phyloP scores from a whole-genome alignment of 2,329 filamentous ascomycete genomes.

The Phoma sp. region DNA sequence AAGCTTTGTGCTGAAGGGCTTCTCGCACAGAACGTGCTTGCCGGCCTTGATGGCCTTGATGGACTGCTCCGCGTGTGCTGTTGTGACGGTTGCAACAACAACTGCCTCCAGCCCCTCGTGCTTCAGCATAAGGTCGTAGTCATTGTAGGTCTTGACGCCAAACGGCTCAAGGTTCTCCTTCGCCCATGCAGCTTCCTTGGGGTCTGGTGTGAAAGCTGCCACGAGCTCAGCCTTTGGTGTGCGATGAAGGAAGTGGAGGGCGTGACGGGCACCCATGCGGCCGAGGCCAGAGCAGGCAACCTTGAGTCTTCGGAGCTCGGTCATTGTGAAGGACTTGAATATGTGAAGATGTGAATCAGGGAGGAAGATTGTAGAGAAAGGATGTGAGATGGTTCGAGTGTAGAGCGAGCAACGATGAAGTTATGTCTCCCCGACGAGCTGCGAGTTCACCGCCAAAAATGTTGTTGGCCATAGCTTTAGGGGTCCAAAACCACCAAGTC shows the following conservation, averaged over 20 bases:
- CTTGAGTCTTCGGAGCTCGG: constrained; percentile 51
- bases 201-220: constrained; percentile 56
- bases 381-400: constrained; percentile 1
- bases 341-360: too few relatives aligned
- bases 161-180: constrained; percentile 58
- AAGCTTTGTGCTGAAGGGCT: constrained; percentile 65
- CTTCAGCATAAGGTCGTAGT: constrained; percentile 65
- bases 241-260: constrained; percentile 56
- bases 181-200: constrained; percentile 57
- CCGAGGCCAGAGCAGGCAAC: constrained; percentile 57
- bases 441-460: constrained; percentile 3
- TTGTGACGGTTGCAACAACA: constrained; percentile 62
- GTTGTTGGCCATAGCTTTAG: constrained; percentile 31
- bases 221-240: constrained; percentile 57
- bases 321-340: constrained; percentile 31
- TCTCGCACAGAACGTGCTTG: constrained; percentile 67
- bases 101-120: constrained; percentile 64
- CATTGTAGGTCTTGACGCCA: constrained; percentile 61
- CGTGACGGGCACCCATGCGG: constrained; percentile 59
- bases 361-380: not conserved
- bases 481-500: constrained; percentile 1
- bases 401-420: not conserved
- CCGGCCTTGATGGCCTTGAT: constrained; percentile 63
- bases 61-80: constrained; percentile 64
- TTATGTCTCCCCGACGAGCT: constrained; percentile 1